These are phyloP conservation scores for Volvox reticuliferus DNA, from an alignment of 139 green algal species.

Conservation along the genomic window DNA sequence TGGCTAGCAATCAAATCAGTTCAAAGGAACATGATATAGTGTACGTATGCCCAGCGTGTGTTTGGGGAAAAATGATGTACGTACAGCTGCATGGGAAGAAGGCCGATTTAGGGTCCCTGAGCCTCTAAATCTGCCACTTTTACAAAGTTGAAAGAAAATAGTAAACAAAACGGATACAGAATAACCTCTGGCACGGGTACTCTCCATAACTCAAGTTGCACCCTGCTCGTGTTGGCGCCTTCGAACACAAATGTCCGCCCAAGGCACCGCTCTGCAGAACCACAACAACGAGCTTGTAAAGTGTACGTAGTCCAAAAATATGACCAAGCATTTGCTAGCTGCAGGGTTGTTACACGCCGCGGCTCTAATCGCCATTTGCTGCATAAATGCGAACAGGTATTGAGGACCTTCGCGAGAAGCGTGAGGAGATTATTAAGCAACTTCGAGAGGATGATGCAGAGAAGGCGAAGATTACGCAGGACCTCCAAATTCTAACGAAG, in stretches of 20 bases:
- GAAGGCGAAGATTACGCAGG: constrained; percentile 76
- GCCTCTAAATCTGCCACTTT: too few species aligned
- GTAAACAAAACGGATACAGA: too few species aligned
- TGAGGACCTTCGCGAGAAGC: constrained; percentile 85
- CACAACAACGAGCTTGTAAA: constrained; percentile 85
- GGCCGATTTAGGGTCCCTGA: too few species aligned
- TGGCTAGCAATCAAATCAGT: too few species aligned
- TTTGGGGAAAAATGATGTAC: too few species aligned
- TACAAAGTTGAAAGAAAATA: too few species aligned
- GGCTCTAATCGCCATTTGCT: not conserved
- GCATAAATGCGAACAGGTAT: constrained; percentile 67
- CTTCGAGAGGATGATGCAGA: constrained; percentile 80
- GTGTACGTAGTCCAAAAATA: constrained; percentile 56
- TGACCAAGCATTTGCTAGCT: not conserved
- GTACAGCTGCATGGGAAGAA: too few species aligned
- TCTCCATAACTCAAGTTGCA: too few species aligned
- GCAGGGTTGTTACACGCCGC: not conserved
- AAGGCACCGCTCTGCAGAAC: constrained; percentile 74
- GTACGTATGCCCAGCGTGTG: too few species aligned
- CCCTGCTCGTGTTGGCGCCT: not conserved
- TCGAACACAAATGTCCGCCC: constrained; percentile 22
- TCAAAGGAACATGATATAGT: too few species aligned
- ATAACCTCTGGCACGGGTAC: too few species aligned
- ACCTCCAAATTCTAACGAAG: constrained; percentile 79
- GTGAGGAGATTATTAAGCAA: constrained; percentile 74